Conservation (phyloP, 139 green algal species). For the Micromonas pusilla region DNA sequence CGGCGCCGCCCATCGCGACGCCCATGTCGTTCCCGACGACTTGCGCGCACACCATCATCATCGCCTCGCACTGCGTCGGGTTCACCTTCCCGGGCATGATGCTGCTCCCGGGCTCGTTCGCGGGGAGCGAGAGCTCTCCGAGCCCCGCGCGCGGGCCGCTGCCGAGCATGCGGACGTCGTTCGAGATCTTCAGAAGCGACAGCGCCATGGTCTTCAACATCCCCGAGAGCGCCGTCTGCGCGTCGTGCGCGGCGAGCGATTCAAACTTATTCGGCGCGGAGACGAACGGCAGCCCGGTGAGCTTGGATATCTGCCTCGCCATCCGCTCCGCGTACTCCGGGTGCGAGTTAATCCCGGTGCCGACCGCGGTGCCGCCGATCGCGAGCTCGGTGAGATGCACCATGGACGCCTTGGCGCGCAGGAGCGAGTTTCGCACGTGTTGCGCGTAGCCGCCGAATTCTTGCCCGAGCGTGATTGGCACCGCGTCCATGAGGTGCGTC, state of each 20-base stretch:
- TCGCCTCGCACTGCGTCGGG: slow-evolving; percentile 91
- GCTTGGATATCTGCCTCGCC: slow-evolving; percentile 59
- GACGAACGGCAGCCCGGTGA: slow-evolving; percentile 80
- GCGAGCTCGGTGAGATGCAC: slow-evolving; percentile 33
- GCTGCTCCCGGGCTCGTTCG: slow-evolving; percentile 90
- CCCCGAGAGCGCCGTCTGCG: slow-evolving; percentile 69
- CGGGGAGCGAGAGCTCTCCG: slow-evolving; percentile 85
- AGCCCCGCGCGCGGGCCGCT: slow-evolving; percentile 78
- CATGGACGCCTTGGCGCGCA: slow-evolving; percentile 23
- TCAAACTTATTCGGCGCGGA: slow-evolving; percentile 97
- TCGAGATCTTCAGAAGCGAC: slow-evolving; percentile 82
- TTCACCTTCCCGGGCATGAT: slow-evolving; percentile 99
- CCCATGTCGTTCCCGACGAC: slow-evolving; percentile 90
- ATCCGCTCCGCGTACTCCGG: slow-evolving; percentile 62
- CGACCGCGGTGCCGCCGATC: slow-evolving; percentile 83
- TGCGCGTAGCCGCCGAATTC: slow-evolving; percentile 84
- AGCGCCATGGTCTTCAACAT: slow-evolving; percentile 84
- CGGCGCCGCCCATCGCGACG: slow-evolving; percentile 63
- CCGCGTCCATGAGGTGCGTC: slow-evolving; percentile 88
- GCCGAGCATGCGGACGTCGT: slow-evolving; percentile 52
- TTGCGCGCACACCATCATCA: slow-evolving; percentile 89
- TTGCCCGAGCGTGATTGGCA: slow-evolving; percentile 84
- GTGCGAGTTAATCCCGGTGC: slow-evolving; percentile 87
- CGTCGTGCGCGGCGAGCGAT: slow-evolving; percentile 88
- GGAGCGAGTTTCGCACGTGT: slow-evolving; percentile 61